A percentile compares a stretch with the other conserved stretches of the same genome.
phyloP scores from a whole-genome alignment of 2,329 filamentous ascomycete species.

The Cordyceps cicadae region DNA sequence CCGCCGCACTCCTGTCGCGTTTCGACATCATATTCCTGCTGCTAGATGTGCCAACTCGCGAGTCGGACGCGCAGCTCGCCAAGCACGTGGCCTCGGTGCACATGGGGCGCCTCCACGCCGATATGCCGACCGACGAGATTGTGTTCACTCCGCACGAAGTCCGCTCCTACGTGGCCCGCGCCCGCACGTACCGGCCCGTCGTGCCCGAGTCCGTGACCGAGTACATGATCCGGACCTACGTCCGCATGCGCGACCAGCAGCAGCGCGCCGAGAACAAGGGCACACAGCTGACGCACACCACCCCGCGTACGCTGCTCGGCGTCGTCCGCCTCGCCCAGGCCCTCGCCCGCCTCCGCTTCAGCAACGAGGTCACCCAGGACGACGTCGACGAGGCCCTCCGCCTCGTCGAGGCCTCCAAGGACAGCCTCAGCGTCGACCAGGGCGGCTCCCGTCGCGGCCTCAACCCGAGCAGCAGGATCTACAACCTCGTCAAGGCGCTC shows the following conservation, averaged over 20 bases:
- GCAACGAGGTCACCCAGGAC: conserved; percentile 73
- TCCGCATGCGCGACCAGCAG: conserved; percentile 85
- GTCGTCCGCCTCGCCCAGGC: conserved; percentile 90
- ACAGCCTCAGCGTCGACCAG: conserved; percentile 70
- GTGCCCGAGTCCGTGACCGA: conserved; percentile 82
- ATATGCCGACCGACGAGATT: conserved; percentile 51
- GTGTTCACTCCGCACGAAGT: conserved; percentile 91
- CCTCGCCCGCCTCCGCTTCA: conserved; percentile 84
- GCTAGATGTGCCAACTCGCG: conserved; percentile 84
- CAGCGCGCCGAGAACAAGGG: conserved; percentile 84
- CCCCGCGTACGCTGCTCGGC: conserved; percentile 85
- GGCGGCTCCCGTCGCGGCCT: conserved; percentile 54
- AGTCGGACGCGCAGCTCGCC: conserved; percentile 85
- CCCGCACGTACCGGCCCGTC: conserved; percentile 77
- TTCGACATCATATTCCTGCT: conserved; percentile 97
- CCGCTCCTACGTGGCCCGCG: conserved; percentile 89
- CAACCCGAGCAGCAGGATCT: conserved; percentile 83
- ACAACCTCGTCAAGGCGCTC: conserved; percentile 84
- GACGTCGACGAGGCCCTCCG: conserved; percentile 94
- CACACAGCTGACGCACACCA: conserved; percentile 90
- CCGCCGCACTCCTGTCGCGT: conserved; percentile 90
- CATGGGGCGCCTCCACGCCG: conserved; percentile 91
- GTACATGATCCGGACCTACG: conserved; percentile 96
- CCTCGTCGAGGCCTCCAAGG: conserved; percentile 87
- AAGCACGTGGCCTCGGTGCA: conserved; percentile 95